Conservation (phyloP, 176 grass and related monocot genomes). For the Phoenix dactylifera region DNA sequence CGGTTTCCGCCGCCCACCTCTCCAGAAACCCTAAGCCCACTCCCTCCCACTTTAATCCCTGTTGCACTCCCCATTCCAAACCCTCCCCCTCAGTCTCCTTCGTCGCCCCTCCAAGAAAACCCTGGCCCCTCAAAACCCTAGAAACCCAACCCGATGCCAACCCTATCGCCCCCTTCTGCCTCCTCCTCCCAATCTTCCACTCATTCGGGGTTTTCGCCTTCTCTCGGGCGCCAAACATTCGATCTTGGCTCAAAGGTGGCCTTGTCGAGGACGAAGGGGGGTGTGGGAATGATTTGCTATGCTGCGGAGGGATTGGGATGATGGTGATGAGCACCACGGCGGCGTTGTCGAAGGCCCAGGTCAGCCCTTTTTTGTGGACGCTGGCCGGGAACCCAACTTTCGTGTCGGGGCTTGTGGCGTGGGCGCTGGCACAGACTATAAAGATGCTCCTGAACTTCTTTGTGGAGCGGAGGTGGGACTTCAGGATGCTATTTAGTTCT, state of each 20-base stretch:
- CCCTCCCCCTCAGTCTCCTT: slow-evolving; percentile 7
- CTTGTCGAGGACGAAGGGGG: slow-evolving; percentile 20
- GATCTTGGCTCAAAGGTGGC: slow-evolving; percentile 35
- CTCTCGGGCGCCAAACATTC: slow-evolving; percentile 24
- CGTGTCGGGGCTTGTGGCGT: slow-evolving; percentile 70
- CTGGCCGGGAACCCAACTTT: slow-evolving; percentile 88
- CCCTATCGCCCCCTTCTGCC: slow-evolving; percentile 15
- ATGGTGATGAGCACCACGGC: slow-evolving; percentile 95
- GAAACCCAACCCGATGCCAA: not conserved
- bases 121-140: not conserved
- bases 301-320: slow-evolving; percentile 52
- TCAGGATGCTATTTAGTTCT: slow-evolving; percentile 69
- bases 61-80: not conserved
- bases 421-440: slow-evolving; percentile 60
- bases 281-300: slow-evolving; percentile 5
- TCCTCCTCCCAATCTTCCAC: slow-evolving; percentile 18
- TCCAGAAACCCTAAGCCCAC: not conserved
- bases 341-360: slow-evolving; percentile 56
- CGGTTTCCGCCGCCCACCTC: slow-evolving; percentile 24
- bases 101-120: slow-evolving; percentile 11
- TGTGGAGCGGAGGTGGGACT: slow-evolving; percentile 77
- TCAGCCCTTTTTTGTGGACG: slow-evolving; percentile 58
- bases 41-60: too few species aligned
- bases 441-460: slow-evolving; percentile 82
- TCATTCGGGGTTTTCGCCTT: slow-evolving; percentile 8